Percentiles rank a stretch among this genome's conserved stretches.
Evolutionary conservation across 345 rosid species (phyloP).

Genomic region (Gynandropsis gynandra): DNA sequence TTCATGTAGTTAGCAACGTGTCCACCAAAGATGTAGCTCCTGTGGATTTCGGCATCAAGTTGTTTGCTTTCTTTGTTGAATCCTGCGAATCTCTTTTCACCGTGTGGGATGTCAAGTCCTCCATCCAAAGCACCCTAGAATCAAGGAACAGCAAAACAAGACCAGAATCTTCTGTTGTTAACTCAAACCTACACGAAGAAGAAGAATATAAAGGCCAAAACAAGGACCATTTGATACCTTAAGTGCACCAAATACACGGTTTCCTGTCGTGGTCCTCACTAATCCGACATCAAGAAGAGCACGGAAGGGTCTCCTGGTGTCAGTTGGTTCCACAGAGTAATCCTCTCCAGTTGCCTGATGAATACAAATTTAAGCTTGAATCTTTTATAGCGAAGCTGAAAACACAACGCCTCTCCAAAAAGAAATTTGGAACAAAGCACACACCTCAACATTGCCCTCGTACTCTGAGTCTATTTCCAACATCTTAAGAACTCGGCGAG

Average conservation of each 20-base stretch:
- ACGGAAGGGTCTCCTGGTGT: conserved; percentile 64
- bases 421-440: neutral
- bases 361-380: neutral
- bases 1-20: conserved; percentile 69
- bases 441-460: conserved; percentile 62
- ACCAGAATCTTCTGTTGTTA: neutral
- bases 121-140: conserved; percentile 67
- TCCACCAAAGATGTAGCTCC: conserved; percentile 62
- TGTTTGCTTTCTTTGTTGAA: conserved; percentile 51
- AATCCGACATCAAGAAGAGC: conserved; percentile 81
- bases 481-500: conserved; percentile 57
- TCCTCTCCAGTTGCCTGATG: conserved; percentile 67
- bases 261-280: conserved; percentile 64
- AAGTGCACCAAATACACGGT: conserved; percentile 70
- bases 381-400: too few species aligned
- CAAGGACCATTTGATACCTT: conserved; percentile 32
- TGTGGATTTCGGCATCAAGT: conserved; percentile 61
- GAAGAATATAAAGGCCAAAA: neutral
- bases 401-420: too few species aligned
- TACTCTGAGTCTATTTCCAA: conserved; percentile 66
- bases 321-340: conserved; percentile 62
- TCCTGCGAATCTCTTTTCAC: conserved; percentile 75
- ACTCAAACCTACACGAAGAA: neutral
- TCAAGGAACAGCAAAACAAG: neutral
- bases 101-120: conserved; percentile 71